phyloP scores from a whole-genome alignment of 2,329 filamentous ascomycete genomes.

The Xylaria sp. region DNA sequence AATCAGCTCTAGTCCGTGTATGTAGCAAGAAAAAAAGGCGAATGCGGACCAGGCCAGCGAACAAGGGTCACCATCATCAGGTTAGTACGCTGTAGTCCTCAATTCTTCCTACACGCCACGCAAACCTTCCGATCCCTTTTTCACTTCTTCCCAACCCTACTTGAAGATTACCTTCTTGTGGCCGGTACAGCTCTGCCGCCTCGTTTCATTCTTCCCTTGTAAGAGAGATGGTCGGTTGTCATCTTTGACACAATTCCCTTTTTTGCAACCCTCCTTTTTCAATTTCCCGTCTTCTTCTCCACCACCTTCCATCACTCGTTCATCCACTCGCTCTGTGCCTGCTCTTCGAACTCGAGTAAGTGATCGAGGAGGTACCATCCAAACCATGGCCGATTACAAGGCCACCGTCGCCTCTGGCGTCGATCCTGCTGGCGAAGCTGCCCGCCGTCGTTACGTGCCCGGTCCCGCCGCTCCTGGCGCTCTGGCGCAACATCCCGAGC shows the following conservation, averaged over 20 bases:
- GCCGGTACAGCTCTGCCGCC: conserved; percentile 3
- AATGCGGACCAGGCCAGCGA: background rate
- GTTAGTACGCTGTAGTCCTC: background rate
- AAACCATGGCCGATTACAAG: conserved; percentile 57
- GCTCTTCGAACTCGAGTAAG: conserved; percentile 11
- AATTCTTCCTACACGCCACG: conserved; percentile 23
- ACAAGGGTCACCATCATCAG: background rate
- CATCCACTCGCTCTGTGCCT: conserved; percentile 13
- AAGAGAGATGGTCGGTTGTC: conserved; percentile 25
- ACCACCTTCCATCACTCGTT: conserved; percentile 20
- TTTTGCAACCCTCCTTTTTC: conserved; percentile 26
- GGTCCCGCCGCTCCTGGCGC: conserved; percentile 42
- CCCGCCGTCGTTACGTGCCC: conserved; percentile 58
- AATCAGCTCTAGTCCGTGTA: background rate
- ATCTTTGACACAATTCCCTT: conserved; percentile 25
- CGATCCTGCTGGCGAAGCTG: conserved; percentile 56
- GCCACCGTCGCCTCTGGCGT: conserved; percentile 62
- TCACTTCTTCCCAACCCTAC: conserved; percentile 13
- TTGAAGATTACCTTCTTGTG: conserved; percentile 18
- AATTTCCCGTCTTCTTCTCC: conserved; percentile 14
- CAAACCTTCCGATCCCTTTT: conserved; percentile 15
- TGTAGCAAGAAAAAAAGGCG: background rate
- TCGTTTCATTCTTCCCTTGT: conserved; percentile 14
- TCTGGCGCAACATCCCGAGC: conserved; percentile 45
- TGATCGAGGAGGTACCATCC: conserved; percentile 4